Evolutionary conservation across 345 rosid genomes (phyloP), one percentile per base, ranked within the genome.

Genomic region (Salix viminalis): DNA sequence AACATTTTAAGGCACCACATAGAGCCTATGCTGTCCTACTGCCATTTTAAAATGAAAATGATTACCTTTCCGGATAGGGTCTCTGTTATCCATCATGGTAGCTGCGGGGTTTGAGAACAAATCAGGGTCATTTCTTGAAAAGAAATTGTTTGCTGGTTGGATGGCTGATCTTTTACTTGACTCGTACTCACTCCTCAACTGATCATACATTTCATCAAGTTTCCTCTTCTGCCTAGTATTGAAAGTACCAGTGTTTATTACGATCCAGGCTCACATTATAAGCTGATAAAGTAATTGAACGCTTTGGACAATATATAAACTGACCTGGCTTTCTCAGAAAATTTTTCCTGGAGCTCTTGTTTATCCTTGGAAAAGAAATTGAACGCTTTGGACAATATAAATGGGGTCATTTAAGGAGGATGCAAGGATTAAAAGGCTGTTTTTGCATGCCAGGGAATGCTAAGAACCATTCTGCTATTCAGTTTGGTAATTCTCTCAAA

Each of bases 331-430:
- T 93, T 93, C 85, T 96, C 99, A 52, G 99, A 86, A 81, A 89
- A 90, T 77, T 96, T 91, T 70, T 96, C 99, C 79, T 93, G 97
- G 76, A n/a, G n/a, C n/a, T n/a, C n/a, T n/a, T n/a, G n/a, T n/a
- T n/a, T n/a, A n/a, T n/a, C n/a, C n/a, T n/a, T n/a, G n/a, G n/a
- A n/a, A n/a, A n/a, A n/a, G n/a, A n/a, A n/a, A n/a, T n/a, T n/a
- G n/a, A n/a, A n/a, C n/a, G n/a, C n/a, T n/a, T n/a, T n/a, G n/a
- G n/a, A n/a, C n/a, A n/a, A n/a, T n/a, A n/a, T n/a, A n/a, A n/a
- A n/a, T 96, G 66, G 32, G 65, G 74, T 79, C 71, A 73, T 71
- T 84, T 73, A 89, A 91, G 95, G 88, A 83, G 85, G 72, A 64
- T 67, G 39, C 72, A 74, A 10, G 7, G 71, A 23, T 60, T 28